A percentile compares a stretch with the other conserved stretches of the same genome.
phyloP scores from a whole-genome alignment of 805 yeast genomes.

The Sungouiella thailandica region DNA sequence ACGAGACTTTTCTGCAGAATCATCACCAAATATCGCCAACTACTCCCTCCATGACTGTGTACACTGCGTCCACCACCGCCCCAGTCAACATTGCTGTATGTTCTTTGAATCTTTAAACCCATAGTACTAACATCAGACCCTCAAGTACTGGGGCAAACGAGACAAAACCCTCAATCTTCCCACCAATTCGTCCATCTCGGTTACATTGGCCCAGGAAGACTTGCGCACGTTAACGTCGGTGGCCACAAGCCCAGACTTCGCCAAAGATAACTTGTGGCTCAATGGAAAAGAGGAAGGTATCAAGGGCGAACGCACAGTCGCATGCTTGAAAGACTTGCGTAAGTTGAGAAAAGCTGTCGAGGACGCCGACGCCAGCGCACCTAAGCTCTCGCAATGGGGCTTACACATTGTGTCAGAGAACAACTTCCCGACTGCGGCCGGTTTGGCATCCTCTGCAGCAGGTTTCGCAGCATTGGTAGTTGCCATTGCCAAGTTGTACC shows the following conservation, averaged over 20 bases:
- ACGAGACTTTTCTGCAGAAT: no score
- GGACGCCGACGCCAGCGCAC: constrained; percentile 44
- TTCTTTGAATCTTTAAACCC: constrained; percentile 9
- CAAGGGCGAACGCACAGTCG: constrained; percentile 55
- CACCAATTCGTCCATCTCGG: constrained; percentile 93
- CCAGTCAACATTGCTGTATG: constrained; percentile 95
- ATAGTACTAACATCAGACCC: constrained; percentile 45
- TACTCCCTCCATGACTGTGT: constrained; percentile 40
- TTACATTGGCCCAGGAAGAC: constrained; percentile 87
- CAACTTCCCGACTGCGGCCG: constrained; percentile 99
- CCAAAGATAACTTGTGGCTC: constrained; percentile 70
- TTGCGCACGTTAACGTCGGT: constrained; percentile 90
- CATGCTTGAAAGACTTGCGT: constrained; percentile 75
- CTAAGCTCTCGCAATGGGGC: constrained; percentile 57
- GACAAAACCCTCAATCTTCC: constrained; percentile 86
- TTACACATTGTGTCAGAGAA: constrained; percentile 86
- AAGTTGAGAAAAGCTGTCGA: constrained; percentile 61
- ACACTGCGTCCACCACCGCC: constrained; percentile 82
- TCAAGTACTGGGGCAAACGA: constrained; percentile 98
- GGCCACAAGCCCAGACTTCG: constrained; percentile 53
- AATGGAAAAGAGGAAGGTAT: constrained; percentile 81
- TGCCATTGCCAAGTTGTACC: constrained; percentile 80
- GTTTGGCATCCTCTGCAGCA: constrained; percentile 96
- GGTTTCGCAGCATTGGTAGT: constrained; percentile 95
- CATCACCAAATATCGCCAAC: no score